phyloP scores from a whole-genome alignment of 129 eudicot genomes.

The Pulicaria dysenterica region DNA sequence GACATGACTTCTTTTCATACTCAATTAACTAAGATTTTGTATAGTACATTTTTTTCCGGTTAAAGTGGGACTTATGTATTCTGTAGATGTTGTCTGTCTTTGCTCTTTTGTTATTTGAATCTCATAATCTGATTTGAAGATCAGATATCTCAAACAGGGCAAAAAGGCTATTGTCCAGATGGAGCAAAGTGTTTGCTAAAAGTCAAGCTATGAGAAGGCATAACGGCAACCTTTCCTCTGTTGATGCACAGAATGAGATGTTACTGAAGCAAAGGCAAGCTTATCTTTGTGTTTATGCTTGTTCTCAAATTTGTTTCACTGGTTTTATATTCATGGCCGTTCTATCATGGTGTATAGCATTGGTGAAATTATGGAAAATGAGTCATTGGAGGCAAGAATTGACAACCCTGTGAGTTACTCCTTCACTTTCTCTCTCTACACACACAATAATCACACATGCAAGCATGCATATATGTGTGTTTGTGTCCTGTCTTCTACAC shows the following conservation, averaged over 20 bases:
- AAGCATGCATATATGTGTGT: background rate
- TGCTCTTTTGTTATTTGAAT: conserved; percentile 38
- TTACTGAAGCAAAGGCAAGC: conserved; percentile 89
- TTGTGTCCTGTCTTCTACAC: background rate
- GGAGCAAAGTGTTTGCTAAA: conserved; percentile 86
- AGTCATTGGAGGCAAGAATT: conserved; percentile 52
- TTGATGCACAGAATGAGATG: conserved; percentile 70
- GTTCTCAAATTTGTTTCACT: background rate
- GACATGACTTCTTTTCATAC: background rate
- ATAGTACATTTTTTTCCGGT: background rate
- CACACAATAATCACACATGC: no score
- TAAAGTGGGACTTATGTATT: background rate
- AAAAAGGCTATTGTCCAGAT: conserved; percentile 61
- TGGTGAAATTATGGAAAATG: conserved; percentile 81
- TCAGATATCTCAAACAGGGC: conserved; percentile 98
- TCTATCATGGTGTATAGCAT: conserved; percentile 56
- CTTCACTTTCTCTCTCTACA: no score
- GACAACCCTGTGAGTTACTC: conserved; percentile 58
- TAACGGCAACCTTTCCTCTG: conserved; percentile 51
- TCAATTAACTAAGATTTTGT: background rate
- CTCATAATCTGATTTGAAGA: conserved; percentile 90
- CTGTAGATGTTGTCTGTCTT: background rate
- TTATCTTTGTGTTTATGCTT: background rate
- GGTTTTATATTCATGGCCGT: conserved; percentile 21
- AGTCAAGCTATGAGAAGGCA: conserved; percentile 62